Percentiles rank a stretch among this genome's conserved stretches.
These are phyloP conservation scores for Aspergillus sojae DNA, from an alignment of 2,329 filamentous ascomycete species.

Conservation along the genomic window DNA sequence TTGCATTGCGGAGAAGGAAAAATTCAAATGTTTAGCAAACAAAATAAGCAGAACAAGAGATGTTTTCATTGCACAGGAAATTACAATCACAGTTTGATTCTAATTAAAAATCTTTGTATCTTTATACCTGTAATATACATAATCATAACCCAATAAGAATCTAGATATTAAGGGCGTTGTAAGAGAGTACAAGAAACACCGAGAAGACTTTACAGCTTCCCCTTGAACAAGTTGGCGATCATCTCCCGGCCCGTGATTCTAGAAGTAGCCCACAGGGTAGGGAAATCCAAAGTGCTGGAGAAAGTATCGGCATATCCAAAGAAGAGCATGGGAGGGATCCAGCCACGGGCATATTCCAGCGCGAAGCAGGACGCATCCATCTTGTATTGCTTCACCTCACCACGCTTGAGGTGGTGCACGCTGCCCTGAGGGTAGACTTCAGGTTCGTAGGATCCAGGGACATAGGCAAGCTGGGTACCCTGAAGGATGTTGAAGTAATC, in stretches of 20 bases:
- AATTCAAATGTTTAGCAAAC: background rate
- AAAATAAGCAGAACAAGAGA: background rate
- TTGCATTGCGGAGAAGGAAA: constrained; percentile 14
- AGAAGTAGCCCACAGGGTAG: constrained; percentile 80
- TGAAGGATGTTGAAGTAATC: constrained; percentile 91
- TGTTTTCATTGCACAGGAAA: background rate
- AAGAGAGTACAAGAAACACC: background rate
- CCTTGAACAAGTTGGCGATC: constrained; percentile 68
- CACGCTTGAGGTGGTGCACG: constrained; percentile 51
- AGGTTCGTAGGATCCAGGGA: constrained; percentile 40
- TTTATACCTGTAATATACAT: constrained; percentile 2
- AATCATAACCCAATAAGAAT: background rate
- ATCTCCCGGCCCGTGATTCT: constrained; percentile 75
- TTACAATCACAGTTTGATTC: background rate
- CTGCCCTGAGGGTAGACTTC: constrained; percentile 42
- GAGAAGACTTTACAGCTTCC: constrained; percentile 63
- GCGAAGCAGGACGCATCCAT: constrained; percentile 43
- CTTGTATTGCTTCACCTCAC: constrained; percentile 75
- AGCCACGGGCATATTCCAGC: constrained; percentile 59
- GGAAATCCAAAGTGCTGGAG: constrained; percentile 78
- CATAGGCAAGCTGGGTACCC: constrained; percentile 43
- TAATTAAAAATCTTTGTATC: background rate
- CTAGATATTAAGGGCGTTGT: background rate
- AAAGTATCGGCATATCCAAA: constrained; percentile 86
- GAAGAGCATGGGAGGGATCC: constrained; percentile 91